These are phyloP conservation scores for Lactifluus subvellereus DNA, from an alignment of 768 basidiomycete species.

Conservation along the genomic window DNA sequence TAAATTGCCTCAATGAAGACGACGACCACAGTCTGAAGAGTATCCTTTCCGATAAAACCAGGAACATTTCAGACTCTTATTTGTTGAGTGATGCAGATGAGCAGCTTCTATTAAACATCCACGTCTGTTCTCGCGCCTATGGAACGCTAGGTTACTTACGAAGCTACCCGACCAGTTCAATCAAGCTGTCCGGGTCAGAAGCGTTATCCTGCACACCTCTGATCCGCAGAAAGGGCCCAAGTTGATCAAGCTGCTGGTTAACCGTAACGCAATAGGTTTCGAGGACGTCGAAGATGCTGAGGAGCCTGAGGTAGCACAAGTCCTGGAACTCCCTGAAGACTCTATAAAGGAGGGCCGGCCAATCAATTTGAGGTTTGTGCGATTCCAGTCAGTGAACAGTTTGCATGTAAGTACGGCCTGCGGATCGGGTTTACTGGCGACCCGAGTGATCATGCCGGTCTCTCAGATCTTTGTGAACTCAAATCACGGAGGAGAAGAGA, in stretches of 20 bases:
- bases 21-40: conserved; percentile 44
- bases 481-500: conserved; percentile 58
- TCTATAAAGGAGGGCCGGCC: conserved; percentile 44
- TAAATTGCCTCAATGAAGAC: conserved; percentile 68
- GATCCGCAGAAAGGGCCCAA: conserved; percentile 46
- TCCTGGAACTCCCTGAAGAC: conserved; percentile 46
- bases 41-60: conserved; percentile 40
- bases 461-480: conserved; percentile 60
- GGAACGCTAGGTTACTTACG: neutral
- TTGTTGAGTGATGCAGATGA: conserved; percentile 69
- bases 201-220: conserved; percentile 46
- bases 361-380: conserved; percentile 54
- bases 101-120: conserved; percentile 60
- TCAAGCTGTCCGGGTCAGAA: conserved; percentile 58
- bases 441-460: neutral
- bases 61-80: conserved; percentile 42
- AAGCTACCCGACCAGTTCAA: conserved; percentile 46
- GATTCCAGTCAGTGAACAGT: conserved; percentile 63
- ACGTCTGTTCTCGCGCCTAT: conserved; percentile 38
- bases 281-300: conserved; percentile 53
- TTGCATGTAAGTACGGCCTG: conserved; percentile 48
- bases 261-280: conserved; percentile 56
- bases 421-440: neutral
- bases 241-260: conserved; percentile 55
- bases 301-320: conserved; percentile 50